Base-by-base conservation (phyloP, 2,329 filamentous ascomycete species). In the Colletotrichum phormii region DNA sequence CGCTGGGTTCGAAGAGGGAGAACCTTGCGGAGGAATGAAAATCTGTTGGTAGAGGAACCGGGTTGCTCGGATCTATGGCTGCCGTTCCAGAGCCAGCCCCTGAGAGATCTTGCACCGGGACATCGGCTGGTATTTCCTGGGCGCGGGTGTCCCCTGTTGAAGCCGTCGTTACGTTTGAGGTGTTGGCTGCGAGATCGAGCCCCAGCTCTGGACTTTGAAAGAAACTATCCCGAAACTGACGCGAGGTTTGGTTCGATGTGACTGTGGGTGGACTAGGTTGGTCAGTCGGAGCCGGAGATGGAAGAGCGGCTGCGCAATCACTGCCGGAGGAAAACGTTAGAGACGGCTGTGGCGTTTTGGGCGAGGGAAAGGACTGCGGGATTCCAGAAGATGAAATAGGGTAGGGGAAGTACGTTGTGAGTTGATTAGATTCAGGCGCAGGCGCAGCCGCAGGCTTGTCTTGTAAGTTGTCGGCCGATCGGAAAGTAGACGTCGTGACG, bases 281-380 rank as follows among this genome's bases (percentile, higher is more conserved):
- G 75, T 92, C 89, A 78, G 90, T 93, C 12, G 89, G 87, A 13
- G 90, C 87, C 37, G 91, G 90, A 15, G 92, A 92, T 7, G 90
- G 89, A 62, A 92, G 85, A 24, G 88, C 83, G 42, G 81, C 76
- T 71, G 79, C 75, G 46, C 54, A 65, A 54, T 24, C 66, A 71
- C 71, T 73, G 26, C 13, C 24, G 51, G 22, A 29, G 13, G 31
- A 70, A 12, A 26, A 57, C 1, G 67, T 71, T 37, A 65, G 71
- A 65, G 12, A 37, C 18, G 5, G 26, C 12, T 9, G 26, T 11
- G 35, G 33, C 58, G 31, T 42, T 33, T 24, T 22, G 42, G 46
- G 31, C 5, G 60, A 67, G 15, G 59, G 22, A 18, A 46, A 59
- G 5, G n/a, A 29, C 7, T 13, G 24, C 22, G 62, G 18, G 9